phyloP scores from a whole-genome alignment of 2,329 filamentous ascomycete species.

The Pyricularia grisea region DNA sequence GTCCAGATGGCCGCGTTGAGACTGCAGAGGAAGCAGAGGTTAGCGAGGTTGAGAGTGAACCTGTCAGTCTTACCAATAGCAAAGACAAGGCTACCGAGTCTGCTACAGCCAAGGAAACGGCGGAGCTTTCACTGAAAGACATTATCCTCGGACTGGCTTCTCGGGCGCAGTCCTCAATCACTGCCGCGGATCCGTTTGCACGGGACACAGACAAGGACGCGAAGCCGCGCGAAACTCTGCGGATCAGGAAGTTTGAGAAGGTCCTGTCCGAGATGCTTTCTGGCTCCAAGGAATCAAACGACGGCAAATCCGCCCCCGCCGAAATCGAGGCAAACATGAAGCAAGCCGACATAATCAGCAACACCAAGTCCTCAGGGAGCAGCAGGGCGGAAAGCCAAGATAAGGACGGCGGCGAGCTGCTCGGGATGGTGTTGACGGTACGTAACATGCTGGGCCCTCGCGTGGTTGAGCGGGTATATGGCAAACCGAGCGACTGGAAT shows the following conservation, averaged over 20 bases:
- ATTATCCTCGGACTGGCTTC: conserved; percentile 42
- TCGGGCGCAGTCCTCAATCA: conserved; percentile 26
- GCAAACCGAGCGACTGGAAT: neutral
- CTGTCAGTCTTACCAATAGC: neutral
- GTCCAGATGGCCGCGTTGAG: neutral
- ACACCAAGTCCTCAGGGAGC: neutral
- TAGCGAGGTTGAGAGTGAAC: neutral
- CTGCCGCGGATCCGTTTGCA: neutral
- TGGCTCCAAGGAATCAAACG: conserved; percentile 18
- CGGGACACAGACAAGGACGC: neutral
- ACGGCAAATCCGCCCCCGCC: neutral
- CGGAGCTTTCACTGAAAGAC: conserved; percentile 27
- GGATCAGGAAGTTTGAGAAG: conserved; percentile 39
- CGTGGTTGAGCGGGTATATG: neutral
- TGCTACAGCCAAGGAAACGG: neutral
- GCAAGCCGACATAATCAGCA: neutral
- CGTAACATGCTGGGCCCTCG: neutral
- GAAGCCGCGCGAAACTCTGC: neutral
- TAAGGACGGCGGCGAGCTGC: conserved; percentile 27
- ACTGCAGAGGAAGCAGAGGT: neutral
- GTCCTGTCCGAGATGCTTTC: conserved; percentile 40
- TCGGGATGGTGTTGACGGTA: conserved; percentile 60
- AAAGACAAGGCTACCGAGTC: neutral
- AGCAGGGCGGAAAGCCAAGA: neutral
- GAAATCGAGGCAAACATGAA: neutral